Conservation (phyloP, 2,329 filamentous ascomycete species). For the Penicillium sp. region DNA sequence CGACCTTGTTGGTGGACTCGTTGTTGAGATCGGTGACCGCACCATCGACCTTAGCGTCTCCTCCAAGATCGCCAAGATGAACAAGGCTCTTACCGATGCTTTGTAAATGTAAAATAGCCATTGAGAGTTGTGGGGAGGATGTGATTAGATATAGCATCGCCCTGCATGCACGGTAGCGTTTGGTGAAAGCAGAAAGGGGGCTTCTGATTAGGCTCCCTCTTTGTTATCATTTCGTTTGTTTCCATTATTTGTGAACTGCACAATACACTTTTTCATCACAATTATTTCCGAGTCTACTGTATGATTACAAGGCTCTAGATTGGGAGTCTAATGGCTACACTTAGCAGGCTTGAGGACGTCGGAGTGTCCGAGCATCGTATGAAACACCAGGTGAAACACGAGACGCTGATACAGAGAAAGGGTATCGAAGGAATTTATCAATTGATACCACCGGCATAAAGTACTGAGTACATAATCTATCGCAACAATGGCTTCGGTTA, state of each 20-base stretch:
- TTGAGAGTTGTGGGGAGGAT: slow-evolving; percentile 19
- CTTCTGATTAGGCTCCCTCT: slow-evolving; percentile 2
- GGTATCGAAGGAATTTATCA: background rate
- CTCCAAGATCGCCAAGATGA: slow-evolving; percentile 93
- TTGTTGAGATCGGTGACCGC: slow-evolving; percentile 96
- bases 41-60: slow-evolving; percentile 98
- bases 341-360: background rate
- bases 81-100: slow-evolving; percentile 96
- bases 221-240: slow-evolving; percentile 24
- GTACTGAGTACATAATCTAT: background rate
- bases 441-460: background rate
- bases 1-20: slow-evolving; percentile 87
- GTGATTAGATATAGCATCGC: slow-evolving; percentile 25
- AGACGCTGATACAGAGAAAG: background rate
- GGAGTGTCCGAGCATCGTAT: background rate
- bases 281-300: background rate
- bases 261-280: slow-evolving; percentile 19
- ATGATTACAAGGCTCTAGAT: background rate
- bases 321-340: background rate
- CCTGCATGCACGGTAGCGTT: slow-evolving; percentile 30
- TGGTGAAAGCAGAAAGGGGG: slow-evolving; percentile 14
- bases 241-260: slow-evolving; percentile 29
- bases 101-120: slow-evolving; percentile 68
- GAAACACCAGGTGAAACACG: background rate
- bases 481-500: background rate